These are phyloP conservation scores for Limtongia smithiae DNA, from an alignment of 805 yeast genomes.

Conservation along the genomic window DNA sequence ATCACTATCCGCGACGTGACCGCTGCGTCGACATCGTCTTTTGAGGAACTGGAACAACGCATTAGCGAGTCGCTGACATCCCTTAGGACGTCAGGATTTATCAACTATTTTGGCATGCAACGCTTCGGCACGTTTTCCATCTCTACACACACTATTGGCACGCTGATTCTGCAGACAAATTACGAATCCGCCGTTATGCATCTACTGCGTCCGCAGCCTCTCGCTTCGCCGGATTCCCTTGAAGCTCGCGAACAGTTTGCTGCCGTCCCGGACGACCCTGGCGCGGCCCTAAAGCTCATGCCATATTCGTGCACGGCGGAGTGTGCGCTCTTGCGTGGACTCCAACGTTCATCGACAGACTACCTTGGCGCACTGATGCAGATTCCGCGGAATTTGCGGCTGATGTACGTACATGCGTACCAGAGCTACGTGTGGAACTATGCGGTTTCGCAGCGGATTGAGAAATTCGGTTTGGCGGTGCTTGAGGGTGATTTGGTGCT, in stretches of 20 bases:
- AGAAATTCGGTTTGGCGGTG: constrained; percentile 62
- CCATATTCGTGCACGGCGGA: constrained; percentile 90
- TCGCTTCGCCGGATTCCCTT: constrained; percentile 66
- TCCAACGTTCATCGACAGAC: constrained; percentile 54
- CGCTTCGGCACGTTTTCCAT: constrained; percentile 94
- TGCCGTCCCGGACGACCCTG: constrained; percentile 53
- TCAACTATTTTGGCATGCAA: constrained; percentile 97
- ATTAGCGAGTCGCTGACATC: constrained; percentile 55
- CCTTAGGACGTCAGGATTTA: constrained; percentile 67
- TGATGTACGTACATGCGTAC: constrained; percentile 97
- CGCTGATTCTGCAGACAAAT: constrained; percentile 60
- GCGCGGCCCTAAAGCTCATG: constrained; percentile 64
- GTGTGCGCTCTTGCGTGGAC: constrained; percentile 58
- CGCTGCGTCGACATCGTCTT: constrained; percentile 36
- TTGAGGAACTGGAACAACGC: constrained; percentile 43
- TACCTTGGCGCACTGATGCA: constrained; percentile 79
- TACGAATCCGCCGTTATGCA: constrained; percentile 80
- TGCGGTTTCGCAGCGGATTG: constrained; percentile 73
- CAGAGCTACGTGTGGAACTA: constrained; percentile 94
- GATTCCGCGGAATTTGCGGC: constrained; percentile 84
- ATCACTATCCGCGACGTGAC: constrained; percentile 76
- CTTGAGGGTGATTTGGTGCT: constrained; percentile 80
- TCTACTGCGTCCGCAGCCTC: constrained; percentile 81
- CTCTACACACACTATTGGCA: constrained; percentile 86
- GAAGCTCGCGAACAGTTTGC: constrained; percentile 24